Evolutionary conservation across 2,329 filamentous ascomycete species (phyloP).

Genomic region (Fusarium sp.): DNA sequence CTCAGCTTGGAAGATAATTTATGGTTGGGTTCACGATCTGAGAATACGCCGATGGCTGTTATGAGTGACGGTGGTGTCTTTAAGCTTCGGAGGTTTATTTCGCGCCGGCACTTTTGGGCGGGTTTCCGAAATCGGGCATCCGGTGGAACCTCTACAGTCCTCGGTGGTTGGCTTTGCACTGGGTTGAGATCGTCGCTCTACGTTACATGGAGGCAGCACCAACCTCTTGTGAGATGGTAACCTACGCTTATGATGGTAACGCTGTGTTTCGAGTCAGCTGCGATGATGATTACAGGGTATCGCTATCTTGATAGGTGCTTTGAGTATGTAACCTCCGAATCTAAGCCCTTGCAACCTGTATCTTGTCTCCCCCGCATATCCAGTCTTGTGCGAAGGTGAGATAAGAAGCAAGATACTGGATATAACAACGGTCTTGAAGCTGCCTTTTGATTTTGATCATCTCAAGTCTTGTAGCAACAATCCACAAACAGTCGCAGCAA

Average conservation of each 20-base stretch:
- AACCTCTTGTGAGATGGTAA: background rate
- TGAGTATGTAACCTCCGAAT: background rate
- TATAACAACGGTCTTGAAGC: background rate
- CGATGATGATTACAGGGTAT: background rate
- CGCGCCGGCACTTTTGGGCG: background rate
- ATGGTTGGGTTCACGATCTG: accelerated
- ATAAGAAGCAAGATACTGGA: background rate
- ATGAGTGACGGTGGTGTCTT: background rate
- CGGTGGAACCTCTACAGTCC: background rate
- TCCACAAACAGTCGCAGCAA: background rate
- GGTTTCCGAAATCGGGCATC: background rate
- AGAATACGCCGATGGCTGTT: background rate
- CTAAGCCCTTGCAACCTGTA: background rate
- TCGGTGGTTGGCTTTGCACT: background rate
- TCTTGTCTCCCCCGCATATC: background rate
- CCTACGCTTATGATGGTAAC: background rate
- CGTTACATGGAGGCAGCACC: background rate
- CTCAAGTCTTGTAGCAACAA: accelerated
- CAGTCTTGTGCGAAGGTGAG: background rate
- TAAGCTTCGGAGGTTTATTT: constrained; percentile 1
- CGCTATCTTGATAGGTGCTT: background rate
- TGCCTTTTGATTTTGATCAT: background rate
- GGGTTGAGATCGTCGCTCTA: background rate
- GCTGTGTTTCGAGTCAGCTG: background rate
- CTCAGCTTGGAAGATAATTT: accelerated